Base-by-base conservation (phyloP, 225 moss, liverwort and hornwort genomes). In the Straminergon stramineum region DNA sequence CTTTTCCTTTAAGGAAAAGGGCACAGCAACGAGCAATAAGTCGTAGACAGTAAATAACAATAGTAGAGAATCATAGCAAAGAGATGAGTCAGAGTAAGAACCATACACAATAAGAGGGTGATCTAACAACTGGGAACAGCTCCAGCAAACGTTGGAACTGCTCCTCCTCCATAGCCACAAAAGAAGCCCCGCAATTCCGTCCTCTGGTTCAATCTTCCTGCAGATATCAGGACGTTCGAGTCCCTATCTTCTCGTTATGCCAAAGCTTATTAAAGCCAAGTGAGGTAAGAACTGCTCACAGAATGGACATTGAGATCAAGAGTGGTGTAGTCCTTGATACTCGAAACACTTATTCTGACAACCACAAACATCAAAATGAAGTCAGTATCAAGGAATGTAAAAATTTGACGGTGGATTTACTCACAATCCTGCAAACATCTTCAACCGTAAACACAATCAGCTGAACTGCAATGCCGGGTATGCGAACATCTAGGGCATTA, bases 111-210 rank as follows among this genome's bases (percentile, higher is more conserved):
- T 91, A 95, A 37, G 93, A 88, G 62, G 93, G 32, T 43, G 93
- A 41, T 88, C 95, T 87, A 74, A 95, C 95, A 86, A 95, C 90
- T 89, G 95, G 95, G 88, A 95, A 95, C 86, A 91, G 89, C 91
- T 93, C 90, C 90, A 95, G 88, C 83, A 93, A 90, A 75, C 93
- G 93, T 89, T 91, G 91, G 84, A 95, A 95, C 92, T 95, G 93
- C 82, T 93, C 95, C 85, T 95, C 92, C 78, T 95, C 95, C 95
- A 95, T 95, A n/a, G 73, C 79, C 57, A 83, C 91, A 85, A 79
- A 89, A 84, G 26, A 55, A 51, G 34, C 79, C 82, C 32, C 89
- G 85, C 85, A 87, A 89, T 52, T 71, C 68, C 58, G 87, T 70
- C 81, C 80, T 87, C 88, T 48, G 5, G 41, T 79, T 69, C 74